Percentiles rank a stretch among this genome's conserved stretches.
Conservation (phyloP, 1,284 basidiomycete species). For the Entoloma clypeatum region DNA sequence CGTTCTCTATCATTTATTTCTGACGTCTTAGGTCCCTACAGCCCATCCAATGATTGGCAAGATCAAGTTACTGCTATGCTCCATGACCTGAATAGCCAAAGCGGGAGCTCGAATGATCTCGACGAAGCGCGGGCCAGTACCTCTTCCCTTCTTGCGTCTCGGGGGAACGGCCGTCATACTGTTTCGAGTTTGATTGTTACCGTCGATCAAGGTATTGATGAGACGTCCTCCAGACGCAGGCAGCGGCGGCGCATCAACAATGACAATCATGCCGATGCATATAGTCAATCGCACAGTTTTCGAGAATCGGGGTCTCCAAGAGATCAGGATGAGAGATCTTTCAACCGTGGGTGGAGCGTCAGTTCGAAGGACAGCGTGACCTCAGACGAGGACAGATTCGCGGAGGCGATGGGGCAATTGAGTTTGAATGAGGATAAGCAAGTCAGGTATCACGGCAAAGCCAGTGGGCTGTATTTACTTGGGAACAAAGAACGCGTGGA, state of each 20-base stretch:
- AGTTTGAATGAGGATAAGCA: conserved; percentile 82
- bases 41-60: conserved; percentile 80
- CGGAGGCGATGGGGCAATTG: conserved; percentile 76
- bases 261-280: too few relatives aligned
- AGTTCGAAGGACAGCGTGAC: conserved; percentile 29
- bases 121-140: conserved; percentile 11
- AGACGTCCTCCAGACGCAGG: conserved; percentile 13
- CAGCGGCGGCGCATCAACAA: conserved; percentile 17
- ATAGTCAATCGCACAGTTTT: too few relatives aligned
- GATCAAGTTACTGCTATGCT: conserved; percentile 54
- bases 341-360: conserved; percentile 24
- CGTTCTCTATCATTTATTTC: conserved; percentile 3
- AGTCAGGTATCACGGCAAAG: conserved; percentile 76
- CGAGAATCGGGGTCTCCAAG: too few relatives aligned
- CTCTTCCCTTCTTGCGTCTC: conserved; percentile 6
- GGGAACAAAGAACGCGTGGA: conserved; percentile 58
- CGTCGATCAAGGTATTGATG: conserved; percentile 21
- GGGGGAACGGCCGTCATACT: conserved; percentile 6
- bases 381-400: conserved; percentile 51
- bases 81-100: conserved; percentile 11
- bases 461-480: conserved; percentile 75
- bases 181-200: conserved; percentile 1
- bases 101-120: not conserved
- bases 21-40: conserved; percentile 25
- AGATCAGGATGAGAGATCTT: not conserved